Evolutionary conservation across 768 basidiomycete genomes (phyloP), one percentile per base, ranked within the genome.

Genomic region (Suillus discolor): DNA sequence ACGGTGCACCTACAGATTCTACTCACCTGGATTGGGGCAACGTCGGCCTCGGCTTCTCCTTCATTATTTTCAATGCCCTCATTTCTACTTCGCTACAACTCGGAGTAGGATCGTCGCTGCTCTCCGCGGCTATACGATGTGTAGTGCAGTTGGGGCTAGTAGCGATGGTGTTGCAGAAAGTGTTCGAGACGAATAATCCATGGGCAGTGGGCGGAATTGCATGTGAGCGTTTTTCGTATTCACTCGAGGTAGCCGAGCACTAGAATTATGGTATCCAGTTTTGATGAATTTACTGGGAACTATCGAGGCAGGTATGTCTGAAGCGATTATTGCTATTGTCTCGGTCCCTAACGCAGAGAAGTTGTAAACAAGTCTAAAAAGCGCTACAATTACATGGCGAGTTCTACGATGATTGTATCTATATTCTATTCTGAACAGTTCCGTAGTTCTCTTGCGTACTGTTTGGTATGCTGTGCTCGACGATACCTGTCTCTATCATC

Each of bases 311-410:
- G 91, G 91, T 89, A 66, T 64, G 84, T 78, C 38, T 60, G 15
- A 57, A n/a, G 25, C 23, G 13, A 7, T n/a, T 57, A 36, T 62
- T 41, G 55, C 54, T 18, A 3, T 25, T 16, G 7, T 6, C 7
- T 39, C 25, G 8, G 45, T 20, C 39, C 45, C 18, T 66, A 49
- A 65, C 16, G 25, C 7, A 38, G 20, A 25, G 36, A 62, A 92
- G 92, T 93, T 15, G 82, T 89, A 51, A 93, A 94, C 79, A 94
- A 93, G 74, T 86, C 90, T 5, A 87, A 89, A 70, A 84, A 87
- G 65, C 81, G 94, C 25, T 92, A 88, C 72, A 71, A 82, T 23
- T 77, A 90, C 65, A 96, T 96, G 92, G 93, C 90, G 70, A 47
- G 67, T 69, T 18, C 38, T n/a, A 39, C 12, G 42, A 16, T 31